Base-by-base conservation (phyloP, 177 flowering plant species). In the Tripterygium wilfordii region DNA sequence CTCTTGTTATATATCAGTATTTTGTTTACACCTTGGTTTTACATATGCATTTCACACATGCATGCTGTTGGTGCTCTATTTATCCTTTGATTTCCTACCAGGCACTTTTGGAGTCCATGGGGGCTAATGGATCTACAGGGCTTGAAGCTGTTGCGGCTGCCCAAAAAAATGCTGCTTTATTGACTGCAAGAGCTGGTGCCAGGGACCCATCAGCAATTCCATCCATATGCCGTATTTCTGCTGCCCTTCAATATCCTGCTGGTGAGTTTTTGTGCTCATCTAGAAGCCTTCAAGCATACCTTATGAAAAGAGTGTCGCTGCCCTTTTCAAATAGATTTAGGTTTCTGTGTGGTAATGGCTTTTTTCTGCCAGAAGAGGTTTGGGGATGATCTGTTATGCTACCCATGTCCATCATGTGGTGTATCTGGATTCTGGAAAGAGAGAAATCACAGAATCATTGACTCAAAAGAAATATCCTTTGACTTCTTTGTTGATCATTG, bases 151-250 rank as follows among this genome's bases (percentile, higher is more conserved):
- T 80, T 71, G 94, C 88, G 39, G 66, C 81, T 54, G 96, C 96
- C 14, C 97, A 94, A 62, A 90, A 79, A 65, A 85, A 75, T 80
- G 99, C 97, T 57, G 85, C 95, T 47, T 48, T 90, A 45, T 64
- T 90, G 72, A 94, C 95, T 55, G 96, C 99, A 36, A 82, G 90
- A 67, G 99, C 96, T 62, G 97, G 97, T 71, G 79, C 91, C 14
- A 72, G 90, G 57, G 97, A 94, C 75, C 99, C 96, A 42, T 90
- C 97, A 20, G 94, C 99, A 50, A 74, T 94, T 64, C 96, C 99
- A 45, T 90, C 99, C 32, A 87, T 94, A 42, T 88, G 96, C 52
- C 96, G 99, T 36, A 70, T 94, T 57, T 85, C 97, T 55, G 78
- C 94, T 52, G 87, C 96, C 43, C 89, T 94, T 62, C 96, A 94